Evolutionary conservation across 306 rosid species (phyloP).

Genomic region (Carpinus fangiana): DNA sequence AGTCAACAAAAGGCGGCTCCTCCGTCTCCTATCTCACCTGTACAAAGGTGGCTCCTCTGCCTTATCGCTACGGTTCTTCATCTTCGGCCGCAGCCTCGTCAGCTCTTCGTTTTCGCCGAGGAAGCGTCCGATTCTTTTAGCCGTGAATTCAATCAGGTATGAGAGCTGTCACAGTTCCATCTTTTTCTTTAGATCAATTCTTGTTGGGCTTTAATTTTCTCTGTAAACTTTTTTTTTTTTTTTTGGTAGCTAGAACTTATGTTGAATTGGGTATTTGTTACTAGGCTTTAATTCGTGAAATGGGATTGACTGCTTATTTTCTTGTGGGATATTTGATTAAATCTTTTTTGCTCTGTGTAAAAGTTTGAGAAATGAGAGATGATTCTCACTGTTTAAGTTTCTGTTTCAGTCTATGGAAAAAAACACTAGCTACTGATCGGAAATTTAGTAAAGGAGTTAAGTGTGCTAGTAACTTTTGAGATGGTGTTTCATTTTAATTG

Average conservation of each 20-base stretch:
- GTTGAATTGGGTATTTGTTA: background rate
- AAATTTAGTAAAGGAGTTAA: too few relatives aligned
- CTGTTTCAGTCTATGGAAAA: too few relatives aligned
- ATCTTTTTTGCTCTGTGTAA: background rate
- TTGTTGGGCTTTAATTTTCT: too few relatives aligned
- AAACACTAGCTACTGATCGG: too few relatives aligned
- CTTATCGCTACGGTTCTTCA: constrained; percentile 13
- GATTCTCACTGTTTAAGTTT: too few relatives aligned
- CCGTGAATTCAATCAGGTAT: background rate
- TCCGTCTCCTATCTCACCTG: too few relatives aligned
- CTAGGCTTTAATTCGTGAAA: background rate
- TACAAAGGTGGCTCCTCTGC: background rate
- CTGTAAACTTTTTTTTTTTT: background rate
- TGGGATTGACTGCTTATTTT: background rate
- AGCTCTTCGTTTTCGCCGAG: background rate
- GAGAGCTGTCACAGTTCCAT: background rate
- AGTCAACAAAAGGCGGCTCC: too few relatives aligned
- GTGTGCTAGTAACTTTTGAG: too few relatives aligned
- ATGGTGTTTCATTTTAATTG: too few relatives aligned
- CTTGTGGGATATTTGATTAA: background rate
- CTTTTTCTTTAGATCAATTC: too few relatives aligned
- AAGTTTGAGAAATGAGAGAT: too few relatives aligned
- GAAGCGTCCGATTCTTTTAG: background rate
- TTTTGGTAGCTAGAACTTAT: background rate
- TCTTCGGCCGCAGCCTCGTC: background rate